Evolutionary conservation across 2,329 filamentous ascomycete genomes (phyloP).

Genomic region (Albophoma yamanashiensis): DNA sequence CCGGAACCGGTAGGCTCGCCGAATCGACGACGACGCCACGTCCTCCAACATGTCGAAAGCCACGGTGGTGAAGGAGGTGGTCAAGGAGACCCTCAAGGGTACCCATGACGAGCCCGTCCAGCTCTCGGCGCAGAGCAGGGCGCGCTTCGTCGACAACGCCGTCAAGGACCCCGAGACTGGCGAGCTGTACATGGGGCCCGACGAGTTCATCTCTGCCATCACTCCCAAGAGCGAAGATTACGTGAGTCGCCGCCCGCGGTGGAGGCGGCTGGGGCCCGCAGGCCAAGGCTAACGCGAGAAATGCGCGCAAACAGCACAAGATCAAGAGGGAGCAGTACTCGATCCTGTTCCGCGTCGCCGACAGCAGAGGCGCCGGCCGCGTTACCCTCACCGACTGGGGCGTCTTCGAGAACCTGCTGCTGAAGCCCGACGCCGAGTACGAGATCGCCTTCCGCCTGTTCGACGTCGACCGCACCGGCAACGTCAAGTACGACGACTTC

Average conservation of each 20-base stretch:
- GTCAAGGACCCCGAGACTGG: constrained; percentile 63
- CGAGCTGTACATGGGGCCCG: constrained; percentile 68
- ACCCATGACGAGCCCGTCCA: constrained; percentile 38
- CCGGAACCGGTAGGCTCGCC: neutral
- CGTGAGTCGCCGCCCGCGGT: constrained; percentile 44
- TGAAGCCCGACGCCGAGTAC: constrained; percentile 94
- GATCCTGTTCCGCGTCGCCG: constrained; percentile 85
- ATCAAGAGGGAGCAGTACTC: constrained; percentile 94
- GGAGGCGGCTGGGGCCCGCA: neutral
- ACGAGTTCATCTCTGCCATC: constrained; percentile 87
- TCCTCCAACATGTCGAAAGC: constrained; percentile 25
- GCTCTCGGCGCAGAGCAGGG: constrained; percentile 64
- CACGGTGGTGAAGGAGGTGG: constrained; percentile 50
- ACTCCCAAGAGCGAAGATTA: constrained; percentile 83
- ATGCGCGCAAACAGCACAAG: constrained; percentile 60
- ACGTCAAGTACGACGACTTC: constrained; percentile 85
- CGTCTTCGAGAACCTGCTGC: constrained; percentile 86
- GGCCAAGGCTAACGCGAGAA: neutral
- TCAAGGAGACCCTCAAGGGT: constrained; percentile 75
- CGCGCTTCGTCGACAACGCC: constrained; percentile 68
- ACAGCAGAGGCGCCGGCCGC: constrained; percentile 62
- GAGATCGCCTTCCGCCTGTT: constrained; percentile 97
- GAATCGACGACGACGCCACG: neutral
- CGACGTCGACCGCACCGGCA: constrained; percentile 72
- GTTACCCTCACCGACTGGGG: constrained; percentile 80